A percentile compares a stretch with the other conserved stretches of the same genome.
Evolutionary conservation across 106 monocot genomes (phyloP).

Genomic region (Dendrobium catenatum): DNA sequence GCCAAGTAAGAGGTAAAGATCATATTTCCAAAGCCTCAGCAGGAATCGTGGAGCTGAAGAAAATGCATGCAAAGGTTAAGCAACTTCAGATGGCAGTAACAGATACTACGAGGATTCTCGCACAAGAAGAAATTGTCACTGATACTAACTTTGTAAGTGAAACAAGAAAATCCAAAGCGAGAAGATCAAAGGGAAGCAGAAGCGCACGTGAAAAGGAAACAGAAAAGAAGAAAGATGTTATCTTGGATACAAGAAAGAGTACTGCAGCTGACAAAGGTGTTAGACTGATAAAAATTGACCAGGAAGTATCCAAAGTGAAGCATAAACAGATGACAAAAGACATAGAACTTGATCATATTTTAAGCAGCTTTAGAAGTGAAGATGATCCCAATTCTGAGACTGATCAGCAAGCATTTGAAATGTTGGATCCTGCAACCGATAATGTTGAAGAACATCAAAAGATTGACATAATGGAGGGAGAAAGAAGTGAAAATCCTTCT

Average conservation of each 20-base stretch:
- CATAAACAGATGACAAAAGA: constrained; percentile 40
- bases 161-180: constrained; percentile 14
- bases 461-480: constrained; percentile 25
- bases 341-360: constrained; percentile 58
- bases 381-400: constrained; percentile 11
- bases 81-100: constrained; percentile 28
- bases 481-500: constrained; percentile 33
- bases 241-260: constrained; percentile 7
- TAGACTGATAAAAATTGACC: constrained; percentile 4
- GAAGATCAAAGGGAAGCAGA: constrained; percentile 6
- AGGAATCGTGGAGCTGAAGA: constrained; percentile 29
- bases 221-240: constrained; percentile 11
- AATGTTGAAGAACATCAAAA: constrained; percentile 15
- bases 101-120: constrained; percentile 3
- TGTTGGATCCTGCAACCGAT: neutral
- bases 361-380: constrained; percentile 18
- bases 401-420: constrained; percentile 15
- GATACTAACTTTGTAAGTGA: constrained; percentile 3
- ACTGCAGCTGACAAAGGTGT: neutral
- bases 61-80: constrained; percentile 33
- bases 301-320: constrained; percentile 16
- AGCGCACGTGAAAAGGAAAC: constrained; percentile 6
- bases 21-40: neutral
- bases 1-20: constrained; percentile 6
- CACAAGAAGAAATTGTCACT: constrained; percentile 8